Conservation (phyloP, 2,329 filamentous ascomycete genomes). For the Clarireedia paspali region DNA sequence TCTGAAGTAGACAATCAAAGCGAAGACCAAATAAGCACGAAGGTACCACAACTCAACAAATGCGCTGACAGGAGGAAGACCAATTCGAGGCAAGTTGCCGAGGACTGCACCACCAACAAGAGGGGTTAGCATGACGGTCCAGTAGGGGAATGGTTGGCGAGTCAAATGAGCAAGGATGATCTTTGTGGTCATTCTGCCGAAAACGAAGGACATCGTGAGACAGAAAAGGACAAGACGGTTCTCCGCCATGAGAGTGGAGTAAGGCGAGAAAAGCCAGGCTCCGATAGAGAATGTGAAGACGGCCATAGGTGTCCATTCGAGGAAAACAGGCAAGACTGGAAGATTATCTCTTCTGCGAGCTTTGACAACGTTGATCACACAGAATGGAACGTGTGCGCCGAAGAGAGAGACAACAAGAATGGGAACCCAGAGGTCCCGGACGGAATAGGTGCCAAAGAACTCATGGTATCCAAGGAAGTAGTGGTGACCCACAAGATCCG, state of each 20-base stretch:
- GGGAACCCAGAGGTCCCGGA: constrained; percentile 82
- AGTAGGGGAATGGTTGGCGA: constrained; percentile 89
- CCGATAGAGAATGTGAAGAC: constrained; percentile 69
- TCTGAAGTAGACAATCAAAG: constrained; percentile 76
- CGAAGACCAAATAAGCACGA: constrained; percentile 75
- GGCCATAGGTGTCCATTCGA: constrained; percentile 89
- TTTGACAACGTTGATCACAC: constrained; percentile 75
- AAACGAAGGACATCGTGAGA: constrained; percentile 91
- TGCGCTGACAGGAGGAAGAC: constrained; percentile 58
- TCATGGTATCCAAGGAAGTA: constrained; percentile 45
- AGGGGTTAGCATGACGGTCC: constrained; percentile 85
- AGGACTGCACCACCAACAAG: constrained; percentile 79
- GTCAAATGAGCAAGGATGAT: constrained; percentile 96
- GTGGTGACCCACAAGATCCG: constrained; percentile 56
- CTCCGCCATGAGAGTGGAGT: constrained; percentile 71
- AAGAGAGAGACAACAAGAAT: constrained; percentile 60
- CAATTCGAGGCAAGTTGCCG: constrained; percentile 73
- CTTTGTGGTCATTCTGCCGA: constrained; percentile 97
- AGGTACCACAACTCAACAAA: constrained; percentile 72
- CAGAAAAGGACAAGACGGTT: constrained; percentile 92
- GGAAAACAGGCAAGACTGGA: constrained; percentile 73
- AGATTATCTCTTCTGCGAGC: constrained; percentile 66
- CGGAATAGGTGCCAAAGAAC: constrained; percentile 61
- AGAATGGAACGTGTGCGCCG: constrained; percentile 75
- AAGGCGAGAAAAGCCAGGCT: constrained; percentile 83